phyloP scores from a whole-genome alignment of 805 yeast species.

The Saccharomycopsis microspora region DNA sequence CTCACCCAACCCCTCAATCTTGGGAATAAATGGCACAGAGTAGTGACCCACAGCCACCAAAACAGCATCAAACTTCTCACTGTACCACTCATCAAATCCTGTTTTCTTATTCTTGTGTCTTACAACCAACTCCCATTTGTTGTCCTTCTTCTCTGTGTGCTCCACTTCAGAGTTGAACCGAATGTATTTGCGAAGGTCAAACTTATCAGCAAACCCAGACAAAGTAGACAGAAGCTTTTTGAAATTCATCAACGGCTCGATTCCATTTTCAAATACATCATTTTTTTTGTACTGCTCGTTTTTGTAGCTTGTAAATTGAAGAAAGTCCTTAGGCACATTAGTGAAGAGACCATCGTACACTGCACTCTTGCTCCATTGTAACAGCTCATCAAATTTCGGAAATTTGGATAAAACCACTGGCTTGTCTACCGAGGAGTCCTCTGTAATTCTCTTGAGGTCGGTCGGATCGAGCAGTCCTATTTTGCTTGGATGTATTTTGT shows the following conservation, averaged over 20 bases:
- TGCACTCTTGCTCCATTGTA: constrained; percentile 29
- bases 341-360: constrained; percentile 28
- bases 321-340: constrained; percentile 28
- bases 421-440: constrained; percentile 15
- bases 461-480: neutral
- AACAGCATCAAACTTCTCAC: constrained; percentile 41
- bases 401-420: constrained; percentile 8
- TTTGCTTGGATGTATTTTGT: constrained; percentile 19
- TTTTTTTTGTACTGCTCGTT: constrained; percentile 14
- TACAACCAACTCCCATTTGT: constrained; percentile 30
- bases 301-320: constrained; percentile 23
- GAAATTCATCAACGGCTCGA: constrained; percentile 27
- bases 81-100: constrained; percentile 27
- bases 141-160: constrained; percentile 22
- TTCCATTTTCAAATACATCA: neutral
- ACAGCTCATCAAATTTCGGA: neutral
- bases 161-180: constrained; percentile 32
- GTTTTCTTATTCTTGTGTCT: constrained; percentile 18
- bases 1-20: constrained; percentile 33
- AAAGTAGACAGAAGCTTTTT: constrained; percentile 25
- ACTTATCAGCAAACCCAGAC: constrained; percentile 20
- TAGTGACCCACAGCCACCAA: constrained; percentile 50
- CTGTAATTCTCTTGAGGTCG: constrained; percentile 15
- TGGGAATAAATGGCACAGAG: constrained; percentile 44
- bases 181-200: constrained; percentile 24